Percentiles rank a stretch among this genome's conserved stretches.
Evolutionary conservation across 78 protist species (phyloP).

Genomic region (Protostelium mycophagum): DNA sequence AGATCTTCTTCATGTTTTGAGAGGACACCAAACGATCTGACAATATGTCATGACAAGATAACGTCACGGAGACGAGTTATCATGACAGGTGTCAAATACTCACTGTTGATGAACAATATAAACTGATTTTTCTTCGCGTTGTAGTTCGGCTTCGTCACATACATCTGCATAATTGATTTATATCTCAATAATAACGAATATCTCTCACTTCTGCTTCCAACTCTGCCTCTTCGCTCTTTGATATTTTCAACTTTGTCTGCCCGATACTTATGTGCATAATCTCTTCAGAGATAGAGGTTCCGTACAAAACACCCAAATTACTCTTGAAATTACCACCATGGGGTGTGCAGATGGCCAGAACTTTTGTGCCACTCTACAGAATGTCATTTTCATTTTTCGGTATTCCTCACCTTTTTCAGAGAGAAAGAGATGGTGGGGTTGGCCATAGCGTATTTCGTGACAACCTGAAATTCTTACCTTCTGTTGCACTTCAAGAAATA

Average conservation of each 20-base stretch:
- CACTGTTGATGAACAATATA: conserved; percentile 86
- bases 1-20: conserved; percentile 40
- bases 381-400: too few relatives aligned
- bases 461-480: conserved; percentile 54
- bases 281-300: too few relatives aligned
- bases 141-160: conserved; percentile 72
- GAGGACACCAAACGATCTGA: conserved; percentile 87
- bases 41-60: background rate
- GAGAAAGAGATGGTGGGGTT: background rate
- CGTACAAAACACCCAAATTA: too few relatives aligned
- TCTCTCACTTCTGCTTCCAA: conserved; percentile 56
- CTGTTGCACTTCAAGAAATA: too few relatives aligned
- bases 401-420: conserved; percentile 19
- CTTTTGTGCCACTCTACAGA: too few relatives aligned
- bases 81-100: background rate
- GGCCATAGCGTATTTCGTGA: background rate
- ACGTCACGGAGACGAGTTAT: too few relatives aligned
- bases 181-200: too few relatives aligned
- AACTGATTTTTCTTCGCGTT: conserved; percentile 33
- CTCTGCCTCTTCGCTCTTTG: too few relatives aligned
- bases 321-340: too few relatives aligned
- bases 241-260: too few relatives aligned
- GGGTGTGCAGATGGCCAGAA: too few relatives aligned
- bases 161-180: background rate
- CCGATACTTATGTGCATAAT: too few relatives aligned